Conservation (phyloP, 2,329 filamentous ascomycete species). For the Fusarium piperis region DNA sequence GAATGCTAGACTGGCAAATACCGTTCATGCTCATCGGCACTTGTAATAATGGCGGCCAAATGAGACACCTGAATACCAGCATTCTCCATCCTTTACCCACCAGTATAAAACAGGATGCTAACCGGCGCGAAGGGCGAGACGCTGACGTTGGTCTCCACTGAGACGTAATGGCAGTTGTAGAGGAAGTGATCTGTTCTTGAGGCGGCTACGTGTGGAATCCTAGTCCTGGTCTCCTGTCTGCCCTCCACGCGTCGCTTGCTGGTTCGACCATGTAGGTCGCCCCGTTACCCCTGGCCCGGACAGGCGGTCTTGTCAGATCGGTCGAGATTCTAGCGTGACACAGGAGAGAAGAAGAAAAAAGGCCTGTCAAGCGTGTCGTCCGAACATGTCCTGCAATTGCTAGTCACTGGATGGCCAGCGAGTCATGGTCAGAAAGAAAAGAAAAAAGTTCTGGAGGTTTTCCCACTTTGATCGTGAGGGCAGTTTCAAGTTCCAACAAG, state of each 20-base stretch:
- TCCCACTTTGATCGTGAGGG: background rate
- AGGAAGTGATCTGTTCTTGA: background rate
- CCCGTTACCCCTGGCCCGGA: constrained; percentile 1
- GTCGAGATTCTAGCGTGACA: constrained; percentile 9
- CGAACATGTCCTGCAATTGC: background rate
- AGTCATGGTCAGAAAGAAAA: background rate
- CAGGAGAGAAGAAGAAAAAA: background rate
- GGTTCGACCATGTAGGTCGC: constrained; percentile 13
- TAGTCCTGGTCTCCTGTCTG: background rate
- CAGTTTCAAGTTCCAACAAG: constrained; percentile 29
- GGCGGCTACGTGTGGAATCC: background rate
- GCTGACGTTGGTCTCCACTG: background rate
- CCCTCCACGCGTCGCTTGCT: constrained; percentile 21
- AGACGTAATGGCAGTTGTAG: background rate
- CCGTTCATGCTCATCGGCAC: background rate
- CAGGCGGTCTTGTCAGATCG: background rate
- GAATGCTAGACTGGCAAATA: background rate
- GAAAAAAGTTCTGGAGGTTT: background rate
- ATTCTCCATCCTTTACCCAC: background rate
- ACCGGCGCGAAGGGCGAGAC: background rate
- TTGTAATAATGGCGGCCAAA: background rate
- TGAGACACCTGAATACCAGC: background rate
- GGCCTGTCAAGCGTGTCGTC: background rate
- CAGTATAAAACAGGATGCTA: background rate
- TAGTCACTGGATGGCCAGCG: background rate